Evolutionary conservation across 2,329 filamentous ascomycete genomes (phyloP).

Genomic region (Hyphodiscus sp.): DNA sequence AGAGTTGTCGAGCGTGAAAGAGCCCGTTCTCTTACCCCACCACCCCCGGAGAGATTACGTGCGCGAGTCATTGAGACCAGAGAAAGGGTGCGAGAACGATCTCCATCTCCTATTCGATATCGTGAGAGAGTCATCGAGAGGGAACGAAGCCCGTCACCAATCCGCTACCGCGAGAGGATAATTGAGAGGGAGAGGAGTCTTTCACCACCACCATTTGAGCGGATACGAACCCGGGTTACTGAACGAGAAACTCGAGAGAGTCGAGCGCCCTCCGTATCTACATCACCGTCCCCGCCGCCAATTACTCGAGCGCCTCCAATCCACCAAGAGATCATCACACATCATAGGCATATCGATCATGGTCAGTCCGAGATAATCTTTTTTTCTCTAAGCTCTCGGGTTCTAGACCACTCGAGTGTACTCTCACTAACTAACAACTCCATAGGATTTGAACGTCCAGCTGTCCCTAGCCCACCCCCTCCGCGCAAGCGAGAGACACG

Average conservation of each 20-base stretch:
- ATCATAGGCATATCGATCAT: conserved; percentile 78
- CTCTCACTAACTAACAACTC: neutral
- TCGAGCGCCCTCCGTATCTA: conserved; percentile 17
- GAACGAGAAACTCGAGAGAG: conserved; percentile 16
- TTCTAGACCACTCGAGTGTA: neutral
- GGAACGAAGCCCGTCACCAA: conserved; percentile 23
- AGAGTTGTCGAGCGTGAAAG: conserved; percentile 24
- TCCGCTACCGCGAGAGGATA: conserved; percentile 21
- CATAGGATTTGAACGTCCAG: conserved; percentile 26
- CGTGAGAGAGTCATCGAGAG: conserved; percentile 27
- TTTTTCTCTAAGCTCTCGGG: neutral
- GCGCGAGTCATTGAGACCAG: conserved; percentile 27
- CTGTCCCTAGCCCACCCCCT: conserved; percentile 11
- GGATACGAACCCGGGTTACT: conserved; percentile 16
- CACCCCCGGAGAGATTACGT: conserved; percentile 24
- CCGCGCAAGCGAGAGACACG: conserved; percentile 36
- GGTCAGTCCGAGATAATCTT: conserved; percentile 44
- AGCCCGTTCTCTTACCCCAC: conserved; percentile 20
- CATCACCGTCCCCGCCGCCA: conserved; percentile 33
- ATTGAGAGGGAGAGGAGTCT: neutral
- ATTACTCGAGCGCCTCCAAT: conserved; percentile 68
- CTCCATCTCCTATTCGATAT: conserved; percentile 23
- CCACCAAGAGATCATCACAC: conserved; percentile 79
- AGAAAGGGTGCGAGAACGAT: conserved; percentile 24
- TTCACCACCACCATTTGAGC: neutral